Evolutionary conservation across 2,329 filamentous ascomycete species (phyloP), one percentile per base, ranked within the genome.

Genomic region (Fusarium sp.): DNA sequence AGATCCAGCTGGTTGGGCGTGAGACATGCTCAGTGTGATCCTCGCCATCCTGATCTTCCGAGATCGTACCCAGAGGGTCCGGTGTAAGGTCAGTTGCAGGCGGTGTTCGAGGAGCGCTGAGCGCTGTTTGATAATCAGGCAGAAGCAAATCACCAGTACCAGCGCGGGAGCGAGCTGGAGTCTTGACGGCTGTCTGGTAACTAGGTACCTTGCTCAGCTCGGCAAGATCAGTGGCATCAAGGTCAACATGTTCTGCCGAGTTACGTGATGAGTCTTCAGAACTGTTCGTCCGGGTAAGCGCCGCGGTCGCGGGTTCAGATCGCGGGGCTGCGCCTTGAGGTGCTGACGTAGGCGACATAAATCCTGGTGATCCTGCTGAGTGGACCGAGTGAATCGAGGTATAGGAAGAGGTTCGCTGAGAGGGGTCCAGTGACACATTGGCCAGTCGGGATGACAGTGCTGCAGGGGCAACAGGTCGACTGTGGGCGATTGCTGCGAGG

Each of bases 121-220:
- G 80, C 1, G 87, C 89, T 4, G 89, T 85, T 57, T 85, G 80
- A 74, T 94, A 94, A 74, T 92, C 88, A 1, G 91, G 91, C 8
- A 92, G 83, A 13, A 78, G 78, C 7, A 81, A 77, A 33, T 83
- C 83, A 23, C 84, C 83, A 8, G 83, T 78, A 42, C 82, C 83
- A 49, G 81, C 83, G 15, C 83, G 83, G 34, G 84, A 83, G 51
- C 86, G 84, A 16, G 88, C 86, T 7, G 89, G 87, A 1, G 89
- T 87, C 67, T 87, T 88, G 28, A 93, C 87, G 0, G 92, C 92
- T 2, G 92, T 94, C 16, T 86, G 86, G 76, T 94, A 94, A 58
- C 91, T 94, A 2, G 92, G 92, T 3, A 94, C 91, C 69, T 91
- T 91, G 76, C 85, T 91, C 41, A 94, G 80, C 67, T 89, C 86